These are phyloP conservation scores for Xylariaceae sp. DNA, from an alignment of 2,329 filamentous ascomycete species.

Conservation along the genomic window DNA sequence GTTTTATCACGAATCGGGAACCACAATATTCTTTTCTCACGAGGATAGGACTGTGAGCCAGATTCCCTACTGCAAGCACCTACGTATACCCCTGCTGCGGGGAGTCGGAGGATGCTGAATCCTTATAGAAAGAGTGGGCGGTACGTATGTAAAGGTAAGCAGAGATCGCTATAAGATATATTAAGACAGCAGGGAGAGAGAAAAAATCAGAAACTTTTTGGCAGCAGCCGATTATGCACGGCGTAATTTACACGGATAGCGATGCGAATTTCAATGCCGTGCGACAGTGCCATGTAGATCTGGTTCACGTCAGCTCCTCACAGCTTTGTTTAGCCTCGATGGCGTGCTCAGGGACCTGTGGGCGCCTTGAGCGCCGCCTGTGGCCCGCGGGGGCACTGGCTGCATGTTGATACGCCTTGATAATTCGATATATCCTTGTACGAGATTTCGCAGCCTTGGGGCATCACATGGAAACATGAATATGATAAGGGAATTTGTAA, in stretches of 20 bases:
- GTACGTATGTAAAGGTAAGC: not conserved
- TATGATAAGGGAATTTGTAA: conserved; percentile 2
- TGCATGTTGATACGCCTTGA: conserved; percentile 2
- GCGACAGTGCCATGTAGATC: conserved; percentile 5
- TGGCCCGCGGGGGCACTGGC: conserved; percentile 12
- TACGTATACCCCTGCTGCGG: conserved; percentile 19
- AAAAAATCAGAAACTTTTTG: not conserved
- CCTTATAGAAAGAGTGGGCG: not conserved
- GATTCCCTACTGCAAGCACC: conserved; percentile 8
- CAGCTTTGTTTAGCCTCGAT: conserved; percentile 36
- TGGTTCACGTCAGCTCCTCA: conserved; percentile 19
- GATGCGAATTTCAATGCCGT: conserved; percentile 5
- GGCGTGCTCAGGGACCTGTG: conserved; percentile 39
- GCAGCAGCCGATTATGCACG: not conserved
- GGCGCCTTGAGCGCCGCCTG: not conserved
- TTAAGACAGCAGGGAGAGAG: not conserved
- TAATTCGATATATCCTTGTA: conserved; percentile 1
- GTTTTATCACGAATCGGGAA: no score
- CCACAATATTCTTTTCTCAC: no score
- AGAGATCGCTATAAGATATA: conserved; percentile 1
- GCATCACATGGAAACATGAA: not conserved
- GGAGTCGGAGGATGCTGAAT: conserved; percentile 6
- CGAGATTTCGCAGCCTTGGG: not conserved
- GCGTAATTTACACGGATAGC: conserved; percentile 3
- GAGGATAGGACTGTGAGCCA: no score